Percentiles rank a stretch among this genome's conserved stretches.
These are phyloP conservation scores for Xylariaceae sp. DNA, from an alignment of 2,329 filamentous ascomycete genomes.

Conservation along the genomic window DNA sequence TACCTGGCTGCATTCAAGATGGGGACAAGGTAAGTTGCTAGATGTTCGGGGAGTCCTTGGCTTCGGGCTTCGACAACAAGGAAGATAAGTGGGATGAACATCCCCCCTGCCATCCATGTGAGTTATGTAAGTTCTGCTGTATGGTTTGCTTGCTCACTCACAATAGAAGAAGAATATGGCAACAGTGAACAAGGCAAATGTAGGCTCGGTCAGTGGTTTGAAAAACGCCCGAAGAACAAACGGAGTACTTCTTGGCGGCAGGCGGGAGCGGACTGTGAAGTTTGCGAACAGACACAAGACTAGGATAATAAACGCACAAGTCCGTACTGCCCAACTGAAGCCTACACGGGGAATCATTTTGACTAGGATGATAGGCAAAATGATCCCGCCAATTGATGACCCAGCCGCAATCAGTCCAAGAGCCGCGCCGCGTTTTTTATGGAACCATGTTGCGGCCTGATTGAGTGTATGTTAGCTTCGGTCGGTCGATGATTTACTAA, in stretches of 20 bases:
- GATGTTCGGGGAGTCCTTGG: not conserved
- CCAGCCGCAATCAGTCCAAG: slow-evolving; percentile 35
- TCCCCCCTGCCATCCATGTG: too few species aligned
- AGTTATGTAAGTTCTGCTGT: too few species aligned
- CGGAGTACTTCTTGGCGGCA: slow-evolving; percentile 34
- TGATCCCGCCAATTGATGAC: slow-evolving; percentile 45
- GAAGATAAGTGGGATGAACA: slow-evolving; percentile 14
- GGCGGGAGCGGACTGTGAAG: slow-evolving; percentile 32
- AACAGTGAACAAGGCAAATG: slow-evolving; percentile 3
- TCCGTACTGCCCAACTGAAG: slow-evolving; percentile 38
- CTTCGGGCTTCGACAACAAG: slow-evolving; percentile 8
- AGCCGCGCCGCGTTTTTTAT: slow-evolving; percentile 4
- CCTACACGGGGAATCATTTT: slow-evolving; percentile 40
- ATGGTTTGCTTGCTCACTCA: too few species aligned
- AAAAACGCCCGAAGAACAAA: slow-evolving; percentile 46
- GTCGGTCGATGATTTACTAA: too few species aligned
- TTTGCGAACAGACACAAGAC: slow-evolving; percentile 28
- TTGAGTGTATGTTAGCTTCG: too few species aligned
- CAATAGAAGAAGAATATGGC: slow-evolving; percentile 12
- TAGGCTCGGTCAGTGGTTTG: slow-evolving; percentile 40
- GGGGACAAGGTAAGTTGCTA: slow-evolving; percentile 10
- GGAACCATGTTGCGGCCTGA: slow-evolving; percentile 9
- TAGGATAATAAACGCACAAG: slow-evolving; percentile 35
- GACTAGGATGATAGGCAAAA: slow-evolving; percentile 56
- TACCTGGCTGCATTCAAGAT: slow-evolving; percentile 9